These are phyloP conservation scores for Melaleuca quinquenervia DNA, from an alignment of 345 rosid genomes.

Conservation along the genomic window DNA sequence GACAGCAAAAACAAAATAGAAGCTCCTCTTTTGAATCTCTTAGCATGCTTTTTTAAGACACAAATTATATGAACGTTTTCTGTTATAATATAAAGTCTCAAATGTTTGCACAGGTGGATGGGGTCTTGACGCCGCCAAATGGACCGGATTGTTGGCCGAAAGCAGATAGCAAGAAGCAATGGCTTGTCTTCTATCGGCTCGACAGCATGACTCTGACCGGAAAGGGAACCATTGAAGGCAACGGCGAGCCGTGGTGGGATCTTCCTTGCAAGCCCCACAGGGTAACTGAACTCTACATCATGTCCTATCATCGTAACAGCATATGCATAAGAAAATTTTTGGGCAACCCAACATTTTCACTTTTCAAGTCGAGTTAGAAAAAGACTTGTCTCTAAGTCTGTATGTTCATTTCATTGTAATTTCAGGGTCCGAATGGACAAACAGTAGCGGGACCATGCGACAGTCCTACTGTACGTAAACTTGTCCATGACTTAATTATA, in stretches of 20 bases:
- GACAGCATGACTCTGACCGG: slow-evolving; percentile 58
- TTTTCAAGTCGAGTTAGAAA: not conserved
- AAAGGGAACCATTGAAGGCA: slow-evolving; percentile 82
- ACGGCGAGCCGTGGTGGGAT: slow-evolving; percentile 98
- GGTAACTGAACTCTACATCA: slow-evolving; percentile 20
- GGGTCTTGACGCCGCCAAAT: slow-evolving; percentile 76
- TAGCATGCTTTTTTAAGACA: not conserved
- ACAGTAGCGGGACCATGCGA: slow-evolving; percentile 58
- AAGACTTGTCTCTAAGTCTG: not conserved
- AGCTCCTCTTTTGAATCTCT: not conserved
- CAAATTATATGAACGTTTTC: not conserved
- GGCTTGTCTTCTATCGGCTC: slow-evolving; percentile 87
- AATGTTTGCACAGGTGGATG: slow-evolving; percentile 43
- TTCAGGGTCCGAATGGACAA: slow-evolving; percentile 67
- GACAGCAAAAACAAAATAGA: not conserved
- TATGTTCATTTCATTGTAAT: not conserved
- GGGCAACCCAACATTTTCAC: not conserved
- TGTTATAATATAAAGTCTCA: not conserved
- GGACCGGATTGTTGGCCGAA: slow-evolving; percentile 90
- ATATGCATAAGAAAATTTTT: slow-evolving; percentile 36
- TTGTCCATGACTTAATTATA: not conserved
- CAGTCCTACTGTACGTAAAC: slow-evolving; percentile 72
- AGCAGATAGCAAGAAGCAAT: slow-evolving; percentile 60
- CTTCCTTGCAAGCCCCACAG: slow-evolving; percentile 97
- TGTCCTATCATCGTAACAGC: slow-evolving; percentile 19